A percentile compares a stretch with the other conserved stretches of the same genome.
These are phyloP conservation scores for Cladosporium sp. DNA, from an alignment of 2,329 filamentous ascomycete species.

Conservation along the genomic window DNA sequence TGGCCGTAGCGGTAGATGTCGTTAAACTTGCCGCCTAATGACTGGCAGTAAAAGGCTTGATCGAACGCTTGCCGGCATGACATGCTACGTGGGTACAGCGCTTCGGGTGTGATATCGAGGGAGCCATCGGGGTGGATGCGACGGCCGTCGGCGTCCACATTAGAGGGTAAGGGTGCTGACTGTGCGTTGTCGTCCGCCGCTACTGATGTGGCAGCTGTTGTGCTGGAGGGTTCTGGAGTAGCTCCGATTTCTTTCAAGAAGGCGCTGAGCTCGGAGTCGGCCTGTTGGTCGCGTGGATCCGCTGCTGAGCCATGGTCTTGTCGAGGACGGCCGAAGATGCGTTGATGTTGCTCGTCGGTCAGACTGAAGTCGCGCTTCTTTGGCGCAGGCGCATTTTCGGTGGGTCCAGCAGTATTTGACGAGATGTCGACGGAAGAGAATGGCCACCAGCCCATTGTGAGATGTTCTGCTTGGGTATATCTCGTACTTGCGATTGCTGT, in stretches of 20 bases:
- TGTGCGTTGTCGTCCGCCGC: conserved; percentile 21
- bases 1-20: conserved; percentile 84
- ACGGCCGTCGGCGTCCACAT: conserved; percentile 27
- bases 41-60: conserved; percentile 90
- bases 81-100: conserved; percentile 77
- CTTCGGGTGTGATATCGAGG: conserved; percentile 53
- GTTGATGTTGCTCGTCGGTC: conserved; percentile 32
- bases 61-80: conserved; percentile 91
- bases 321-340: conserved; percentile 32
- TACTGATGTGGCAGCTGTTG: conserved; percentile 24
- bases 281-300: conserved; percentile 45
- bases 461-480: neutral
- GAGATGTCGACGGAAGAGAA: conserved; percentile 22
- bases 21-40: conserved; percentile 86
- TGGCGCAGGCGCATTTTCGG: conserved; percentile 2
- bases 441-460: conserved; percentile 28
- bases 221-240: conserved; percentile 27
- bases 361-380: conserved; percentile 25
- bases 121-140: conserved; percentile 31
- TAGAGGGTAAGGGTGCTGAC: conserved; percentile 18
- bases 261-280: conserved; percentile 56
- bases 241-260: conserved; percentile 52
- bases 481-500: neutral
- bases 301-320: conserved; percentile 22
- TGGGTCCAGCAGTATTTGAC: conserved; percentile 12